A percentile compares a stretch with the other conserved stretches of the same genome.
Conservation (phyloP, 768 basidiomycete genomes). For the Rhodocollybia butyracea region DNA sequence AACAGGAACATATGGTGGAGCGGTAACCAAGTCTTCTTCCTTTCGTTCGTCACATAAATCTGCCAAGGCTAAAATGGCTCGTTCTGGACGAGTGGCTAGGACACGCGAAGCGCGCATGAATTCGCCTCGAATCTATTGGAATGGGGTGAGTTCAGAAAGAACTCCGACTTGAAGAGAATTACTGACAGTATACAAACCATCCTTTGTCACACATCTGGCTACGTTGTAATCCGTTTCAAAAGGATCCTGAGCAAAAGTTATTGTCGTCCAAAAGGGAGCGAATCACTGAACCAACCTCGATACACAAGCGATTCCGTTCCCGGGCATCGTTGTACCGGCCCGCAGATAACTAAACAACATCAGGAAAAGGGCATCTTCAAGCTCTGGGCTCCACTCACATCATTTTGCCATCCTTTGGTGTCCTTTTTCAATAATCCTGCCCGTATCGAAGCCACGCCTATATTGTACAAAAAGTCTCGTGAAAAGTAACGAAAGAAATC, state of each 20-base stretch:
- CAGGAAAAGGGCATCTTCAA: constrained; percentile 9
- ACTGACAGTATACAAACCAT: constrained; percentile 89
- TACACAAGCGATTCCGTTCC: constrained; percentile 93
- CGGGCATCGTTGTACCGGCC: constrained; percentile 65
- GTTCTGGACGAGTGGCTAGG: constrained; percentile 72
- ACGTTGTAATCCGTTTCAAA: constrained; percentile 98
- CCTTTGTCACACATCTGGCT: constrained; percentile 92
- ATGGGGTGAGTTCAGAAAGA: constrained; percentile 3
- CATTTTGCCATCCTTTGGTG: constrained; percentile 88
- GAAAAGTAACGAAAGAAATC: constrained; percentile 98
- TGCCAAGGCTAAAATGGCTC: constrained; percentile 77
- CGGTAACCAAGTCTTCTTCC: constrained; percentile 55
- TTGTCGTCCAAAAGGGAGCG: background rate
- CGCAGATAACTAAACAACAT: constrained; percentile 38
- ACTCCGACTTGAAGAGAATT: background rate
- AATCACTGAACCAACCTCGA: constrained; percentile 67
- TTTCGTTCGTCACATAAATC: constrained; percentile 91
- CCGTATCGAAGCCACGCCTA: constrained; percentile 88
- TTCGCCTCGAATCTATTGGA: constrained; percentile 89
- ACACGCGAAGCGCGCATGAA: constrained; percentile 96
- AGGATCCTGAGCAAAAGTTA: constrained; percentile 68
- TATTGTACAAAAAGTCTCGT: constrained; percentile 89
- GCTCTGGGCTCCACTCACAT: constrained; percentile 48
- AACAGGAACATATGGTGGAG: constrained; percentile 42
- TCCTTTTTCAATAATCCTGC: constrained; percentile 88